Evolutionary conservation across 129 eudicot genomes (phyloP), one percentile per base, ranked within the genome.

Genomic region (Saposhnikovia divaricata): DNA sequence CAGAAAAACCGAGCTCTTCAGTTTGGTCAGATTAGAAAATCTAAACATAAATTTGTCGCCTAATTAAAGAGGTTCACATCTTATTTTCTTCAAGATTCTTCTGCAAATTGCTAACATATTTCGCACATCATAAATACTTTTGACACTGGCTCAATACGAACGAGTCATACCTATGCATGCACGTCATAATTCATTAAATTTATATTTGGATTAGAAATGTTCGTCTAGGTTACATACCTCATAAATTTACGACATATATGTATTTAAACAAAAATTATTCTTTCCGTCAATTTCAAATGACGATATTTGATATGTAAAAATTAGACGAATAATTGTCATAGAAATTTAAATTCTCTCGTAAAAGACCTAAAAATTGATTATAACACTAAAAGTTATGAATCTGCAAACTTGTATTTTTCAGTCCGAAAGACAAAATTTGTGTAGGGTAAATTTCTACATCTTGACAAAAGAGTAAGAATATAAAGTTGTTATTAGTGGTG

Each of bases 21-120:
- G 4, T 55, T 55, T 21, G 25, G 65, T 55, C 65, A 21, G 12
- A 55, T 55, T 55, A 21, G 27, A 55, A 55, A 55, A 55, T 55
- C 65, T 59, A 8, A 59, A 59, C 68, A 2, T 5, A 28, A 57
- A 9, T 59, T 18, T 59, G 31, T n/a, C 5, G 34, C 5, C 68
- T 34, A 59, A 59, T 8, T 59, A 59, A 59, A n/a, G 68, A 59
- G 68, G 68, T 59, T n/a, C 68, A 59, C 68, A 59, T 59, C 68
- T 59, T n/a, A 23, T n/a, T 23, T 59, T 59, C 68, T 59, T 59
- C 68, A 9, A 59, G 5, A 9, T 23, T 59, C 34, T 23, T 23
- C 27, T 59, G 68, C 34, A 59, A 59, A 59, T 55, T 8, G 28
- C 37, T 34, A 34, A 14, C 55, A 14, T 48, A 3, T 3, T 47